Conservation (phyloP, 2,329 filamentous ascomycete species). For the Fusarium marasasianum region DNA sequence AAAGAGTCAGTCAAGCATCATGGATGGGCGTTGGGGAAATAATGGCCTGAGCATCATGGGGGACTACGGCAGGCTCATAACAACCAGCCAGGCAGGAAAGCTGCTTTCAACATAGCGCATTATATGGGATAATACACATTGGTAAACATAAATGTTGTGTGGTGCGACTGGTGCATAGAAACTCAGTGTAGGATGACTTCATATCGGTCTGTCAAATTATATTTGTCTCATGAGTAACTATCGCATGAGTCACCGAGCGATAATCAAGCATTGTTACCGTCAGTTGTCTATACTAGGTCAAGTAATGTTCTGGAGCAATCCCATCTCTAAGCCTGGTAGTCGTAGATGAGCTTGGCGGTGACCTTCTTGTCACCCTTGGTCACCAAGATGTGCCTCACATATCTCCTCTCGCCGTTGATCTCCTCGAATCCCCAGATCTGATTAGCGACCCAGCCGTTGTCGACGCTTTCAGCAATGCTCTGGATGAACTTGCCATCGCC, state of each 20-base stretch:
- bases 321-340: slow-evolving; percentile 51
- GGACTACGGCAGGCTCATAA: slow-evolving; percentile 7
- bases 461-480: slow-evolving; percentile 66
- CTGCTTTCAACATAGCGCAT: slow-evolving; percentile 36
- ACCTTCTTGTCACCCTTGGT: slow-evolving; percentile 60
- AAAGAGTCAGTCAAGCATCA: slow-evolving; percentile 23
- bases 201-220: neutral
- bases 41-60: slow-evolving; percentile 33
- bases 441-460: slow-evolving; percentile 63
- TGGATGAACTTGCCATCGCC: slow-evolving; percentile 70
- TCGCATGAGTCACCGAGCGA: neutral
- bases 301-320: neutral
- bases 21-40: slow-evolving; percentile 37
- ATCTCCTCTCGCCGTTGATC: slow-evolving; percentile 61
- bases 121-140: slow-evolving; percentile 4
- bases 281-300: neutral
- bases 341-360: slow-evolving; percentile 65
- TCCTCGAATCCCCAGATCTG: slow-evolving; percentile 71
- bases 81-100: slow-evolving; percentile 16
- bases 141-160: neutral
- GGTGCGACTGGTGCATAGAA: neutral
- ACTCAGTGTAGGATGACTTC: neutral
- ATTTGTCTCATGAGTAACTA: neutral
- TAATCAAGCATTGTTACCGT: neutral
- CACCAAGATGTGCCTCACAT: slow-evolving; percentile 63